Evolutionary conservation across 352 stramenopile species (phyloP).

Genomic region (Globisporangium viniferum): DNA sequence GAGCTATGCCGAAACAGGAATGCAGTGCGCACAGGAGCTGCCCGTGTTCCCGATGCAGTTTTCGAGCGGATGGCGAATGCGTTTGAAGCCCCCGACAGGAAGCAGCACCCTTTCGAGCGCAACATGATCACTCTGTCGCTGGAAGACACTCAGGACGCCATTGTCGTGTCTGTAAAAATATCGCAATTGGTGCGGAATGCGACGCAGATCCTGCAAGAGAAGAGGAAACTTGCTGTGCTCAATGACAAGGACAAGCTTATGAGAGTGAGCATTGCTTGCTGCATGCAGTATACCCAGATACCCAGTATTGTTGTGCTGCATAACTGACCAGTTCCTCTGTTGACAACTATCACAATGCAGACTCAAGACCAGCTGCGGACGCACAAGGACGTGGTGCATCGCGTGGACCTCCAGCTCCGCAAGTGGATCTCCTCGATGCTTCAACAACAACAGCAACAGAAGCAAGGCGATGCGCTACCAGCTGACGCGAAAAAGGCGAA

Average conservation of each 20-base stretch:
- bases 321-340: not conserved
- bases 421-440: conserved; percentile 52
- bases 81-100: conserved; percentile 40
- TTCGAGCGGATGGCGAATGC: conserved; percentile 45
- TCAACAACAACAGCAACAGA: conserved; percentile 10
- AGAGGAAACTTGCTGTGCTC: not conserved
- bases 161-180: not conserved
- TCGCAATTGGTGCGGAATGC: not conserved
- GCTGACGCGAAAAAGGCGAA: conserved; percentile 18
- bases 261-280: not conserved
- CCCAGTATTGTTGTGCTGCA: no score
- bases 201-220: not conserved
- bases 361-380: conserved; percentile 29
- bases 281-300: not conserved
- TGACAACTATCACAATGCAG: conserved; percentile 17
- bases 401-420: conserved; percentile 54
- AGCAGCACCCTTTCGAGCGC: conserved; percentile 29
- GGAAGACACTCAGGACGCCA: not conserved
- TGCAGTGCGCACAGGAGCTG: conserved; percentile 17
- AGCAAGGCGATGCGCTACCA: not conserved
- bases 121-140: conserved; percentile 21
- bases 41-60: conserved; percentile 34
- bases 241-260: not conserved
- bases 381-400: conserved; percentile 34
- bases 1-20: conserved; percentile 43